Percentiles rank a stretch among this genome's conserved stretches.
These are phyloP conservation scores for Collybiopsis confluens DNA, from an alignment of 768 basidiomycete genomes.

Conservation along the genomic window DNA sequence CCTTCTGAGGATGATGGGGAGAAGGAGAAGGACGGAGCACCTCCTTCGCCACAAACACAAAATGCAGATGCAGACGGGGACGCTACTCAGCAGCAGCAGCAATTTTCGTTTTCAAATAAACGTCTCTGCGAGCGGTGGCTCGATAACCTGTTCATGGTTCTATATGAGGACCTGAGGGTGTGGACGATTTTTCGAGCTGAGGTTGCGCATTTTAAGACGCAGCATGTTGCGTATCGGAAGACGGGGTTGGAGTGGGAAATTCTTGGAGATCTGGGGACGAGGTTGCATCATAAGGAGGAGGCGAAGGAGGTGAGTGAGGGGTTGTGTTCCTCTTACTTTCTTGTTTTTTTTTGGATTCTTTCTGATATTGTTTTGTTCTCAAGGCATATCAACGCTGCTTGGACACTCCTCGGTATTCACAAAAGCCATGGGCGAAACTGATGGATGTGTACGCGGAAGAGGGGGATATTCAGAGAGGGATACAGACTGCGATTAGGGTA, in stretches of 20 bases:
- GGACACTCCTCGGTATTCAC: conserved; percentile 78
- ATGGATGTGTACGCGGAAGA: conserved; percentile 98
- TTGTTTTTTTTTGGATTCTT: background rate
- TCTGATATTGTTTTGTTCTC: background rate
- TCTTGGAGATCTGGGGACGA: conserved; percentile 85
- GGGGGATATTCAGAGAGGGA: conserved; percentile 83
- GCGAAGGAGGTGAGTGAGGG: conserved; percentile 77
- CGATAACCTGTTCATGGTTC: conserved; percentile 96
- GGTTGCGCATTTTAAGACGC: conserved; percentile 97
- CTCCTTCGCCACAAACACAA: conserved; percentile 13
- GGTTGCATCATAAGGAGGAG: conserved; percentile 97
- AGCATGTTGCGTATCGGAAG: conserved; percentile 96
- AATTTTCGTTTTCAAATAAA: conserved; percentile 94
- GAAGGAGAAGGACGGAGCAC: conserved; percentile 24
- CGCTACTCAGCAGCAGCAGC: too few species aligned
- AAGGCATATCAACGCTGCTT: conserved; percentile 88
- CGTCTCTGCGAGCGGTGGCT: conserved; percentile 96
- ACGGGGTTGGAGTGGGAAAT: conserved; percentile 99
- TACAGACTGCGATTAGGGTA: conserved; percentile 90
- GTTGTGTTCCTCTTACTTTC: background rate
- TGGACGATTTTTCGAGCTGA: conserved; percentile 99
- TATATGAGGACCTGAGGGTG: conserved; percentile 96
- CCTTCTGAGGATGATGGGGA: conserved; percentile 37
- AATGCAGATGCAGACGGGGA: too few species aligned
- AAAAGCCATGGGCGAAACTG: conserved; percentile 90